These are phyloP conservation scores for Schrenkiella parvula DNA, from an alignment of 345 rosid species.

Conservation along the genomic window DNA sequence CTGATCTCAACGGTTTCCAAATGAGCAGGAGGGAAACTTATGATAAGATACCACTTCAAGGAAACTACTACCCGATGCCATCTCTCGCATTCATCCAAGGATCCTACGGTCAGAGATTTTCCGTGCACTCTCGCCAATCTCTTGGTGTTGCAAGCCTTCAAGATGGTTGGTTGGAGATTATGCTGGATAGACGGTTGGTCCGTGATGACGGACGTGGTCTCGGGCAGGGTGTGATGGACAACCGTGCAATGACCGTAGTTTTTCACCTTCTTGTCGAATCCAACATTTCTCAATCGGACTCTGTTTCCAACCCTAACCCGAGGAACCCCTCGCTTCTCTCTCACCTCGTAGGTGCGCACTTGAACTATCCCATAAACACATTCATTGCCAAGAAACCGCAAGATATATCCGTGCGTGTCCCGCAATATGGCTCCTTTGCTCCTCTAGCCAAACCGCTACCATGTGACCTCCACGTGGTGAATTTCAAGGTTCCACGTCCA, in stretches of 20 bases:
- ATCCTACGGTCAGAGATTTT: slow-evolving; percentile 72
- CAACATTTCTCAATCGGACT: slow-evolving; percentile 54
- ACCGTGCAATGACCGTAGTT: slow-evolving; percentile 66
- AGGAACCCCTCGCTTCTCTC: slow-evolving; percentile 84
- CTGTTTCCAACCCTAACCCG: slow-evolving; percentile 46
- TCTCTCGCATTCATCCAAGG: slow-evolving; percentile 91
- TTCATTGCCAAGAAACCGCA: slow-evolving; percentile 77
- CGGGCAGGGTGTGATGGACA: slow-evolving; percentile 95
- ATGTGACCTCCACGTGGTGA: slow-evolving; percentile 87
- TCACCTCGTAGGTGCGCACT: slow-evolving; percentile 60
- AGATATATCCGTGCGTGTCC: slow-evolving; percentile 50
- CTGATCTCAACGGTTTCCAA: slow-evolving; percentile 98
- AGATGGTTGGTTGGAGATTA: slow-evolving; percentile 93
- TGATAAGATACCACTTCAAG: slow-evolving; percentile 93
- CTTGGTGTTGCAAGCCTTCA: slow-evolving; percentile 73
- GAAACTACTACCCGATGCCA: slow-evolving; percentile 98
- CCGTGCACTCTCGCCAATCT: slow-evolving; percentile 88
- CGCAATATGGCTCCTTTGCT: slow-evolving; percentile 50
- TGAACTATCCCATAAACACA: slow-evolving; percentile 79
- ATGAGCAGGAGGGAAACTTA: slow-evolving; percentile 96
- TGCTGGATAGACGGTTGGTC: slow-evolving; percentile 82
- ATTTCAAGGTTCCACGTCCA: slow-evolving; percentile 79
- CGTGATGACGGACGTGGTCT: slow-evolving; percentile 98
- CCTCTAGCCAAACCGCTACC: slow-evolving; percentile 74
- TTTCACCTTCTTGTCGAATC: slow-evolving; percentile 71